Percentiles rank a stretch among this genome's conserved stretches.
Conservation (phyloP, 768 basidiomycete species). For the Xanthoconium stramineum region DNA sequence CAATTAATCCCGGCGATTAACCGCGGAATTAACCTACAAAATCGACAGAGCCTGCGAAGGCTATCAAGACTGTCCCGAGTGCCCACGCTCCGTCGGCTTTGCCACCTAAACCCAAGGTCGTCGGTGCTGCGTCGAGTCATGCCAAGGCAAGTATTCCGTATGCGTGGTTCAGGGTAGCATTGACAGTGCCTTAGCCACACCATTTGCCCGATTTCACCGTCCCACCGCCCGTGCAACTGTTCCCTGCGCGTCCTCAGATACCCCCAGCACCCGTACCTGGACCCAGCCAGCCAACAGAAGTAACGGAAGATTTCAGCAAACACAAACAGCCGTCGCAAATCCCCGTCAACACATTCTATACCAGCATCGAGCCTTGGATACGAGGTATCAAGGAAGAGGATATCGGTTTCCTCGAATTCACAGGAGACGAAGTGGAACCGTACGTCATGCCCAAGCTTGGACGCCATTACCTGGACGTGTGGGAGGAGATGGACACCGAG, state of each 20-base stretch:
- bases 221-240: constrained; percentile 47
- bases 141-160: constrained; percentile 44
- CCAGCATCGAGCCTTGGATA: constrained; percentile 86
- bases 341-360: constrained; percentile 75
- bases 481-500: constrained; percentile 87
- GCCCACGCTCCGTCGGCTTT: constrained; percentile 35
- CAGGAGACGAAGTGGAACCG: constrained; percentile 86
- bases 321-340: constrained; percentile 72
- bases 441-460: constrained; percentile 85
- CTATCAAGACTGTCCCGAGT: constrained; percentile 60
- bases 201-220: constrained; percentile 61
- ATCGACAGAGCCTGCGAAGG: constrained; percentile 46
- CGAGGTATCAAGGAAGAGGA: constrained; percentile 93
- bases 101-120: constrained; percentile 57
- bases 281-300: constrained; percentile 81
- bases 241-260: constrained; percentile 61
- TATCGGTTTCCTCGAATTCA: constrained; percentile 87
- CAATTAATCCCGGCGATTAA: constrained; percentile 3
- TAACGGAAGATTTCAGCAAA: constrained; percentile 87
- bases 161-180: neutral
- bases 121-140: constrained; percentile 40
- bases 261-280: constrained; percentile 65
- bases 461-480: constrained; percentile 81
- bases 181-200: constrained; percentile 24
- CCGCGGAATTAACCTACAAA: constrained; percentile 6